phyloP scores from a whole-genome alignment of 2,329 filamentous ascomycete genomes.

The Ceratocystiopsis sp. region DNA sequence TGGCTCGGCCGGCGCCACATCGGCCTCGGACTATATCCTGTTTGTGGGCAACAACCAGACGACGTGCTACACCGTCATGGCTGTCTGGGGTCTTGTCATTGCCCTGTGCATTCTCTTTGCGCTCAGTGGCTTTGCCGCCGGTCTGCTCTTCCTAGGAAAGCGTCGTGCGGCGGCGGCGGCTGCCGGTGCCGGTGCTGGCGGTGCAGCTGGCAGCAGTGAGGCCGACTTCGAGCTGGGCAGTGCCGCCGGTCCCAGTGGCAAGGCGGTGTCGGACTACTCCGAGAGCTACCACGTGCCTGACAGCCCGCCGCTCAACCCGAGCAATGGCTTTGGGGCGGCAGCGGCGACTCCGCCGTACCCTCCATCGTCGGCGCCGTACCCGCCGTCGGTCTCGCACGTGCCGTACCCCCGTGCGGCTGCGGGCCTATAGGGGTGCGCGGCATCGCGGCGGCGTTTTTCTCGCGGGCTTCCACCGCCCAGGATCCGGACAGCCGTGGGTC shows the following conservation, averaged over 20 bases:
- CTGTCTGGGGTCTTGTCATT: conserved; percentile 74
- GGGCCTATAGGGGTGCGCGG: conserved; percentile 9
- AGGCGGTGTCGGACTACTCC: too few species aligned
- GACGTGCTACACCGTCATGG: conserved; percentile 72
- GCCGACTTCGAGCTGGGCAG: neutral
- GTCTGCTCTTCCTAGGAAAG: conserved; percentile 47
- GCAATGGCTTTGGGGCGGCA: neutral
- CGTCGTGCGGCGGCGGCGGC: conserved; percentile 10
- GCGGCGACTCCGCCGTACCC: neutral
- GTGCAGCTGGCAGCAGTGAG: neutral
- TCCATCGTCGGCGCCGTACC: neutral
- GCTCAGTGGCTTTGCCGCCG: conserved; percentile 39
- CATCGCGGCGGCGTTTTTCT: conserved; percentile 3
- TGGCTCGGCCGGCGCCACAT: conserved; percentile 7
- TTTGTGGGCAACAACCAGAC: conserved; percentile 35
- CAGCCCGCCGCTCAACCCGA: neutral
- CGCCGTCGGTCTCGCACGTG: neutral
- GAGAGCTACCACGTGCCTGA: neutral
- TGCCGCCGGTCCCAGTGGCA: too few species aligned
- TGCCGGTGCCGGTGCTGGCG: neutral
- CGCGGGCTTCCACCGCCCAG: conserved; percentile 4
- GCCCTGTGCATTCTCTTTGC: conserved; percentile 57
- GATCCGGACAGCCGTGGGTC: conserved; percentile 1
- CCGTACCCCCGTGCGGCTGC: too few species aligned
- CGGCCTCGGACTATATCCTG: conserved; percentile 22